Evolutionary conservation across 352 stramenopile species (phyloP), one percentile per base, ranked within the genome.

Genomic region (Pythium guiyangense): DNA sequence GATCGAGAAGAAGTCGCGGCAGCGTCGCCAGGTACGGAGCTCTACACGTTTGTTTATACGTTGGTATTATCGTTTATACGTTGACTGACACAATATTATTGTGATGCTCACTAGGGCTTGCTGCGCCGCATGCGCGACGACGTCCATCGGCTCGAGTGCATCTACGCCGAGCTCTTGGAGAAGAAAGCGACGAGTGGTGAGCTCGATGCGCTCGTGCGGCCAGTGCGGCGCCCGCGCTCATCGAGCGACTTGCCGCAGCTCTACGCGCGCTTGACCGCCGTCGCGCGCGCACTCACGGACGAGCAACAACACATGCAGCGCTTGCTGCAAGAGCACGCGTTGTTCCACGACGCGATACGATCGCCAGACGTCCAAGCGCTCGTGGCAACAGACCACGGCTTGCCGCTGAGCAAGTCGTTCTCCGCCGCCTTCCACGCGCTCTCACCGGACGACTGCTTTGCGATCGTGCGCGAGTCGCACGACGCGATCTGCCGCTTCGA

Each of bases 401-500:
- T 85, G 6, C 67, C 66, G 6, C 31, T 44, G 14, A 76, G 65
- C 27, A 76, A 66, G 29, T 87, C 73, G 3, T 79, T 77, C 44
- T 42, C 34, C 1, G 63, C 66, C 31, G 49, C 49, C 17, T 70
- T 75, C 22, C 50, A 49, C 0, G 39, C 54, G 31, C 53, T 68
- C 9, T 63, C 65, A 0, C 35, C 53, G 1, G 61, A 59, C 3
- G 70, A 73, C 25, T 79, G 70, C 56, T 77, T 77, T 54, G 73
- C 70, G n/a, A 66, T 84, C 48, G 61, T 89, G 20, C 76, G 70
- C 17, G 74, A 89, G 48, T 79, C 72, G 34, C 81, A 81, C 52
- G 67, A 79, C 40, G 62, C 71, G n/a, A 83, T 87, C 39, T 64
- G 59, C 22, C 58, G 62, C 25, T 78, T 78, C n/a, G 69, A 77